phyloP scores from a whole-genome alignment of 345 rosid genomes.

The Bruguiera sexangula region DNA sequence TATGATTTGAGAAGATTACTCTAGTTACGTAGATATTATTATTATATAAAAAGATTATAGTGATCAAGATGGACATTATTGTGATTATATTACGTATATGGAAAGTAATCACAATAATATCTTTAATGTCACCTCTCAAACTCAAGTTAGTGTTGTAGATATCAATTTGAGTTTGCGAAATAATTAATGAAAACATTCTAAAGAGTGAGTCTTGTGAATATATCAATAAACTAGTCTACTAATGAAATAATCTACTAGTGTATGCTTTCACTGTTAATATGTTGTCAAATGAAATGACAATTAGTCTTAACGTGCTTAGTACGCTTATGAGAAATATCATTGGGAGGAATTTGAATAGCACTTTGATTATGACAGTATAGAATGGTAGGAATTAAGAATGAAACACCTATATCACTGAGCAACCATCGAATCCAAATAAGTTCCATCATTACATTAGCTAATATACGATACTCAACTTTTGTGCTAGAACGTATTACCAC shows the following conservation, averaged over 20 bases:
- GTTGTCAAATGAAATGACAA: not conserved
- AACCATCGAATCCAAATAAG: not conserved
- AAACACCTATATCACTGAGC: not conserved
- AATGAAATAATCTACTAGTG: not conserved
- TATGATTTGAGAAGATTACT: too few species aligned
- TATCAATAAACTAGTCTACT: not conserved
- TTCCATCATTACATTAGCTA: not conserved
- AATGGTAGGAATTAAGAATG: not conserved
- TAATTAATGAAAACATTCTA: not conserved
- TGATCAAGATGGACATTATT: too few species aligned
- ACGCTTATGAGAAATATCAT: not conserved
- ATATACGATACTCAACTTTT: not conserved
- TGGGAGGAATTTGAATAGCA: not conserved
- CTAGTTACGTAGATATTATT: too few species aligned
- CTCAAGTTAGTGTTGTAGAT: not conserved
- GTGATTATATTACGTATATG: too few species aligned
- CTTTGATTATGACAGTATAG: not conserved
- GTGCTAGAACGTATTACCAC: not conserved
- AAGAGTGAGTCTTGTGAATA: not conserved
- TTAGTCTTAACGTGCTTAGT: not conserved
- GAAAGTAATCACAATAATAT: too few species aligned
- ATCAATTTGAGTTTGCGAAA: not conserved
- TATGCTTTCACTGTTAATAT: not conserved
- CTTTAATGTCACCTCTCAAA: not conserved
- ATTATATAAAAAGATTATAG: too few species aligned